Percentiles rank a stretch among this genome's conserved stretches.
Evolutionary conservation across 164 flowering plant species (phyloP).

Genomic region (Umbellularia californica): DNA sequence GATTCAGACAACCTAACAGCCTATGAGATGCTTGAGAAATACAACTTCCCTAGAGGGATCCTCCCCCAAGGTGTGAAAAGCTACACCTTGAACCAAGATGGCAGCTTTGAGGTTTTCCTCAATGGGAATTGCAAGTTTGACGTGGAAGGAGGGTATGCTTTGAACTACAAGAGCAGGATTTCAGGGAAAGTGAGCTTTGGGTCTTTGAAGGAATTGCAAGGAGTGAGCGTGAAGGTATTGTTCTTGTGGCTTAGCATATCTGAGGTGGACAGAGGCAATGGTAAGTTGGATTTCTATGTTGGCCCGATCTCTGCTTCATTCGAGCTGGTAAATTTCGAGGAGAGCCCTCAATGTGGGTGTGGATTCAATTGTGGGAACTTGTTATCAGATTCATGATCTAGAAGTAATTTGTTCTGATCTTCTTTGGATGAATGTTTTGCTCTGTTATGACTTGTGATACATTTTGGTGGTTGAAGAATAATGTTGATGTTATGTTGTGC

Average conservation of each 20-base stretch:
- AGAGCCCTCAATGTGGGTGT: conserved; percentile 19
- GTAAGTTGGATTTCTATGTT: conserved; percentile 19
- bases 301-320: conserved; percentile 26
- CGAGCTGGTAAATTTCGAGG: conserved; percentile 25
- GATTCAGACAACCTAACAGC: conserved; percentile 11
- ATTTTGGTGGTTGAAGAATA: neutral
- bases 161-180: conserved; percentile 22
- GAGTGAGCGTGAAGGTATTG: conserved; percentile 27
- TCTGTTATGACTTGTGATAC: neutral
- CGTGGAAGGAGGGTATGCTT: conserved; percentile 23
- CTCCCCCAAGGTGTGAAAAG: conserved; percentile 27
- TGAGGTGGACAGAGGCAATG: conserved; percentile 16
- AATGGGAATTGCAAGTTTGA: conserved; percentile 21
- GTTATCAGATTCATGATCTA: conserved; percentile 2
- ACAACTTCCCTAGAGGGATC: conserved; percentile 31
- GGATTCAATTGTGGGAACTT: neutral
- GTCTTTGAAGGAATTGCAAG: conserved; percentile 25
- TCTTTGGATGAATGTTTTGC: neutral
- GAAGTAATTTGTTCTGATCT: neutral
- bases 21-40: conserved; percentile 29
- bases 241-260: conserved; percentile 25
- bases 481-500: neutral
- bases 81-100: conserved; percentile 24
- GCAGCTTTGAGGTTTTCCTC: conserved; percentile 22
- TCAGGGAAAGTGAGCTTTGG: conserved; percentile 20